phyloP scores from a whole-genome alignment of 805 yeast genomes.

The Wickerhamiella australiensis region DNA sequence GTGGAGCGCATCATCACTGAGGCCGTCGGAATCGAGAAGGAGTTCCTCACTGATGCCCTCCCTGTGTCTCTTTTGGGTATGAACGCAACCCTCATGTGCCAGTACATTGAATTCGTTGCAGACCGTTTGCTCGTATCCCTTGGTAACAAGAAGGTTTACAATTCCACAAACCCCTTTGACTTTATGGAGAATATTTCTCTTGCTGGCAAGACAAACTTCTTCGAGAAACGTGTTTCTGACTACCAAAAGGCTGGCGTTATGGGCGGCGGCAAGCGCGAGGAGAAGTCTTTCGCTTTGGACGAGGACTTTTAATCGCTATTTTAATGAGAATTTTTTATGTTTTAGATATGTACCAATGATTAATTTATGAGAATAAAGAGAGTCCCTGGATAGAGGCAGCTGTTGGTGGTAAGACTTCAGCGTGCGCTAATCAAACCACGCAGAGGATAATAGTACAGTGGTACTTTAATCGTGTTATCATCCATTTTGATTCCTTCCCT shows the following conservation, averaged over 20 bases:
- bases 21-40: constrained; percentile 90
- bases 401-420: too few species aligned
- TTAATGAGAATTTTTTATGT: background rate
- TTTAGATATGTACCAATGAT: constrained; percentile 2
- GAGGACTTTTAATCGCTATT: constrained; percentile 64
- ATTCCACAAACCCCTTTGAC: constrained; percentile 88
- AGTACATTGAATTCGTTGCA: constrained; percentile 95
- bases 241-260: constrained; percentile 99
- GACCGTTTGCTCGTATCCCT: constrained; percentile 85
- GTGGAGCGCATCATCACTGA: constrained; percentile 82
- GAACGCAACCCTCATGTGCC: constrained; percentile 90
- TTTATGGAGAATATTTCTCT: constrained; percentile 98
- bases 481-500: too few species aligned
- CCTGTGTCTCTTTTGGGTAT: constrained; percentile 90
- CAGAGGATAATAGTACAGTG: too few species aligned
- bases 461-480: too few species aligned
- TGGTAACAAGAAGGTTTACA: constrained; percentile 82
- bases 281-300: constrained; percentile 65
- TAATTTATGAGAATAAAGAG: background rate
- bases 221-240: constrained; percentile 97
- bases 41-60: constrained; percentile 86
- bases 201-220: constrained; percentile 97
- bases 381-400: too few species aligned
- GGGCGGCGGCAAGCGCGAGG: constrained; percentile 53
- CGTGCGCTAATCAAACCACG: too few species aligned